A percentile compares a stretch with the other conserved stretches of the same genome.
Evolutionary conservation across 345 rosid species (phyloP).

Genomic region (Pistacia vera): DNA sequence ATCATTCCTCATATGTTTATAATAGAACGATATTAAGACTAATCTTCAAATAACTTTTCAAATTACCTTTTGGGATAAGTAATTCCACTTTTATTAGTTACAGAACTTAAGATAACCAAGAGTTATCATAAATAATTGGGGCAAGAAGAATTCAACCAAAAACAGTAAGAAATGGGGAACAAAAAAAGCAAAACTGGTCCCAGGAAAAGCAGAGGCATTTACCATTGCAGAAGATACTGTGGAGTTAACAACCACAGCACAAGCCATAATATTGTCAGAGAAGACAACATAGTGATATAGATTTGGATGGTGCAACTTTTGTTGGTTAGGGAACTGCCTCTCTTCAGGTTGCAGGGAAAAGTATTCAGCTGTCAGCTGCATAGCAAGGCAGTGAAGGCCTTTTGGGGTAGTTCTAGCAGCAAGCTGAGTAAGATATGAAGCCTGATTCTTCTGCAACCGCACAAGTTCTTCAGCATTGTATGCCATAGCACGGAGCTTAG

Average conservation of each 20-base stretch:
- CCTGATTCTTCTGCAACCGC: constrained; percentile 65
- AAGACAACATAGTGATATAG: constrained; percentile 79
- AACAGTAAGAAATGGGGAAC: neutral
- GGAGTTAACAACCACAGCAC: constrained; percentile 87
- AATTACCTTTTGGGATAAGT: neutral
- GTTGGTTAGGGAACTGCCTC: constrained; percentile 69
- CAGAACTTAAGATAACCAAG: neutral
- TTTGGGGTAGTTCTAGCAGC: constrained; percentile 90
- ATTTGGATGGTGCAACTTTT: constrained; percentile 47
- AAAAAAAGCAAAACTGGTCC: neutral
- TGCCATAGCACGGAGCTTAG: constrained; percentile 77
- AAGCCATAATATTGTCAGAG: constrained; percentile 87
- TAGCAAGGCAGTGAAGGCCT: constrained; percentile 92
- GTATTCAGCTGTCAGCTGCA: constrained; percentile 83
- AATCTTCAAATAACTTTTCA: neutral
- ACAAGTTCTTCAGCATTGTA: constrained; percentile 77
- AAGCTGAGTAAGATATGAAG: constrained; percentile 71
- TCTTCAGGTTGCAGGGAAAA: constrained; percentile 62
- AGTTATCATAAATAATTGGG: neutral
- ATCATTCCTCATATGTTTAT: neutral
- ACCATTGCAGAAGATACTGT: constrained; percentile 71
- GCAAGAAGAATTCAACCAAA: constrained; percentile 1
- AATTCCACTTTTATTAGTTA: neutral
- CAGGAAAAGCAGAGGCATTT: constrained; percentile 23
- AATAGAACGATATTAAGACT: neutral